Base-by-base conservation (phyloP, 306 rosid species). In the Cucurbita pepo region DNA sequence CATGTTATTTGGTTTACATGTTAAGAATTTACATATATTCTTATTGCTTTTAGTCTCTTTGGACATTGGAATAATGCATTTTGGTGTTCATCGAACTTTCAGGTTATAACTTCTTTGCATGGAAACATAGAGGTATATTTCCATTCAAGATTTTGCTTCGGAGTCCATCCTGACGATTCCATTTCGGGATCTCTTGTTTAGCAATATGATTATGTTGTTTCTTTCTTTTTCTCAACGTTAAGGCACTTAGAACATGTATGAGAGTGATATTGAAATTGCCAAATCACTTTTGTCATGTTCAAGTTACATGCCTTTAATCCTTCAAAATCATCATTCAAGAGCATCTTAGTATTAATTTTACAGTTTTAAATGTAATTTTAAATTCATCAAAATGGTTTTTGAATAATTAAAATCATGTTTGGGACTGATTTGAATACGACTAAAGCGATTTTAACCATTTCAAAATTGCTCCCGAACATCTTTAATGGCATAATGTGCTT, bases 31-130 rank as follows among this genome's bases (percentile, higher is more conserved):
- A 14, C 40, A 56, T 56, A 30, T 67, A 56, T 73, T 66, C 52
- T 56, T 47, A 67, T 71, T 37, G 73, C 41, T 69, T 50, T 15
- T 48, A 60, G 78, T 64, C 47, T 56, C 73, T 58, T 77, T 19
- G 63, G 43, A 25, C 37, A 58, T 18, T 50, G 50, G 36, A 36
- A 43, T 59, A 25, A 74, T 71, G 21, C 52, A 56, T 52, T 80
- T 18, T 63, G 40, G 36, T 76, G 14, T 53, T 54, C 40, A 18
- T 77, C 43, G 69, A 75, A 50, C 25, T 82, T 88, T 77, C 96
- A 93, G 98, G 89, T 90, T 78, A 78, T 90, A 60, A 71, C 86
- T 71, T 88, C 96, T 14, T 77, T 93, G 84, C 96, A 93, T 75
- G 89, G 79, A 83, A 85, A 77, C 77, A 37, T 92, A 30, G 88